These are phyloP conservation scores for Fusarium sp. DNA, from an alignment of 2,329 filamentous ascomycete species.

Conservation along the genomic window DNA sequence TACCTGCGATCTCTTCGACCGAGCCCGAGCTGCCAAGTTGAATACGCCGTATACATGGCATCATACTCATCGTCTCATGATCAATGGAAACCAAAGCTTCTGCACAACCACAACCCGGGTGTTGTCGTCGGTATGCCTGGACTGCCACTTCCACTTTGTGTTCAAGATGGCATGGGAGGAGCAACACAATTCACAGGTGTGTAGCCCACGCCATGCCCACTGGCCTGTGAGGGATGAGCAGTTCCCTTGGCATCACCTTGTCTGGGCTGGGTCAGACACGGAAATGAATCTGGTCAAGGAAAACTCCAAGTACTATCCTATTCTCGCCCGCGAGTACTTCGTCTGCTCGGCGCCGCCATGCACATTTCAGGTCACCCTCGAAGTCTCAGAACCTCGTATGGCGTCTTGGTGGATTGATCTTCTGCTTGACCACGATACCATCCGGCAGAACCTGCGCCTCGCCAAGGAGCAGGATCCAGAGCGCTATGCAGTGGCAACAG, in stretches of 20 bases:
- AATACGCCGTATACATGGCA: slow-evolving; percentile 47
- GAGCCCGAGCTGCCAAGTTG: slow-evolving; percentile 45
- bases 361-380: slow-evolving; percentile 54
- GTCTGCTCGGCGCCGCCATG: slow-evolving; percentile 55
- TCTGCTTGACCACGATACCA: slow-evolving; percentile 56
- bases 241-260: slow-evolving; percentile 53
- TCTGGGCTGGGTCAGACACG: slow-evolving; percentile 47
- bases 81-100: slow-evolving; percentile 53
- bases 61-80: slow-evolving; percentile 49
- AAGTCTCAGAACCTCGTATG: slow-evolving; percentile 60
- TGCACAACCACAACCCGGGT: slow-evolving; percentile 39
- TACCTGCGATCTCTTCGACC: slow-evolving; percentile 49
- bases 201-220: slow-evolving; percentile 44
- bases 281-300: slow-evolving; percentile 40
- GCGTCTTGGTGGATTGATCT: slow-evolving; percentile 52
- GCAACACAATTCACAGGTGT: slow-evolving; percentile 42
- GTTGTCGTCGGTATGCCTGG: slow-evolving; percentile 51
- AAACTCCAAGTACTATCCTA: slow-evolving; percentile 50
- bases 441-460: slow-evolving; percentile 50
- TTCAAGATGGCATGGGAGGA: slow-evolving; percentile 50
- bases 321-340: slow-evolving; percentile 50
- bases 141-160: slow-evolving; percentile 54
- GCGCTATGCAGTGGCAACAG: slow-evolving; percentile 55
- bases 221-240: slow-evolving; percentile 49
- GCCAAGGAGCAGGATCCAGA: slow-evolving; percentile 56